A percentile compares a stretch with the other conserved stretches of the same genome.
phyloP scores from a whole-genome alignment of 2,329 filamentous ascomycete species.

The Cladosporium sp. region DNA sequence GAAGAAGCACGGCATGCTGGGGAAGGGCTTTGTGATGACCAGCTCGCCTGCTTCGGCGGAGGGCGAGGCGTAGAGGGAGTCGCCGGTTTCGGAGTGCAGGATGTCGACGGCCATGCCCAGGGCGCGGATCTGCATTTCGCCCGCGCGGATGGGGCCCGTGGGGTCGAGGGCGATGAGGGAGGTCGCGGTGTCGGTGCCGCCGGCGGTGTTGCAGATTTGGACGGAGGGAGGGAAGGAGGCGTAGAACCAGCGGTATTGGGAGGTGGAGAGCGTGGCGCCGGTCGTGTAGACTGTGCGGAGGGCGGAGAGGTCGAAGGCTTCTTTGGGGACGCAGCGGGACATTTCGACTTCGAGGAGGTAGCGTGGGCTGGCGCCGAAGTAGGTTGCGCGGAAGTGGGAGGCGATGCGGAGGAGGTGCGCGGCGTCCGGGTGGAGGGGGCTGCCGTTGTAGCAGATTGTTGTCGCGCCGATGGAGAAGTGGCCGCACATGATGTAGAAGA shows the following conservation, averaged over 20 bases:
- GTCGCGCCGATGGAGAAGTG: conserved; percentile 38
- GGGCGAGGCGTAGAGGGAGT: conserved; percentile 25
- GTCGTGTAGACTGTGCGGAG: conserved; percentile 41
- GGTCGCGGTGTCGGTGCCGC: conserved; percentile 44
- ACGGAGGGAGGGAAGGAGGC: conserved; percentile 32
- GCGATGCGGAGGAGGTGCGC: conserved; percentile 32
- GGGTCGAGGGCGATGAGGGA: conserved; percentile 40
- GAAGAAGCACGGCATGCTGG: conserved; percentile 42
- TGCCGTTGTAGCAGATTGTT: conserved; percentile 41
- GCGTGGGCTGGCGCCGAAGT: conserved; percentile 40
- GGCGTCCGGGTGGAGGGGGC: conserved; percentile 36
- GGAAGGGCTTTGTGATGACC: conserved; percentile 41
- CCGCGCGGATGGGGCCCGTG: conserved; percentile 37
- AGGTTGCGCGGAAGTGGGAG: conserved; percentile 34
- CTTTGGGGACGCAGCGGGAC: conserved; percentile 30
- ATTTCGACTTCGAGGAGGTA: conserved; percentile 41
- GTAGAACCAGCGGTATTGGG: conserved; percentile 44
- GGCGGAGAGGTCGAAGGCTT: conserved; percentile 33
- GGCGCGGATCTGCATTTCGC: conserved; percentile 41
- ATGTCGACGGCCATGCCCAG: conserved; percentile 45
- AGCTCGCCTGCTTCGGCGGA: conserved; percentile 39
- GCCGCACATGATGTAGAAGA: conserved; percentile 42
- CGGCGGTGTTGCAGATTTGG: conserved; percentile 40
- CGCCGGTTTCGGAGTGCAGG: conserved; percentile 33
- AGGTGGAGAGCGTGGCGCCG: conserved; percentile 37